A percentile compares a stretch with the other conserved stretches of the same genome.
Conservation (phyloP, 805 yeast genomes). For the Hyphopichia homilentoma region DNA sequence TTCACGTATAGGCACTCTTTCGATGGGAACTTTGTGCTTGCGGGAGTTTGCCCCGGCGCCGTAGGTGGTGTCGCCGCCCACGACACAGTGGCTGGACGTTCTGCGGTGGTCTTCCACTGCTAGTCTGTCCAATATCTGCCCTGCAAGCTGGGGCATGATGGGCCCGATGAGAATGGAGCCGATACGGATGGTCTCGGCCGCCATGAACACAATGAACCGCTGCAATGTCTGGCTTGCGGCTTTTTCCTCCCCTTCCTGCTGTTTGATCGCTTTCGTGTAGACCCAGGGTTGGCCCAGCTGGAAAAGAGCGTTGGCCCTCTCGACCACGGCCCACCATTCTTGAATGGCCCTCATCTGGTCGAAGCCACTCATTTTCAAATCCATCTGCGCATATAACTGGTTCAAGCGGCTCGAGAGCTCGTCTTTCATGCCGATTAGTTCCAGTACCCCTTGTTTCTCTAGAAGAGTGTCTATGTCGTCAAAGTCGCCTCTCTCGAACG, state of each 20-base stretch:
- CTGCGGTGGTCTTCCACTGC: conserved; percentile 47
- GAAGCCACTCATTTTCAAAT: conserved; percentile 40
- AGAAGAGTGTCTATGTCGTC: conserved; percentile 18
- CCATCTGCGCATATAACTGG: conserved; percentile 34
- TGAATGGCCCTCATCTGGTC: conserved; percentile 55
- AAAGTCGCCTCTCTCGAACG: conserved; percentile 16
- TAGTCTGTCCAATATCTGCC: conserved; percentile 56
- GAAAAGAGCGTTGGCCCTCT: conserved; percentile 60
- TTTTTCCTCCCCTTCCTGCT: conserved; percentile 13
- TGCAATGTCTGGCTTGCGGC: conserved; percentile 10
- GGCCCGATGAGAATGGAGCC: conserved; percentile 66
- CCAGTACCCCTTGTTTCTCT: conserved; percentile 9
- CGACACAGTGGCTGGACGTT: conserved; percentile 36
- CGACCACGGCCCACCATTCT: conserved; percentile 56
- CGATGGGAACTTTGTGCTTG: conserved; percentile 48
- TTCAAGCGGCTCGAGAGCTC: conserved; percentile 31
- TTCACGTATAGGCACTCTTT: conserved; percentile 20
- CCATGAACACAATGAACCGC: conserved; percentile 56
- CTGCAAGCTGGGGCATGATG: conserved; percentile 65
- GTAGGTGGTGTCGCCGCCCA: conserved; percentile 60
- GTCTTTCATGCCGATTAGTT: conserved; percentile 11
- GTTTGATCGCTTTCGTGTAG: conserved; percentile 24
- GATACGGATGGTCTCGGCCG: conserved; percentile 70
- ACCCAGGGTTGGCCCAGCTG: conserved; percentile 80
- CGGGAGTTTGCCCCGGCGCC: conserved; percentile 53